phyloP scores from a whole-genome alignment of 2,329 filamentous ascomycete species.

The Aotearoamyces nothofagi region DNA sequence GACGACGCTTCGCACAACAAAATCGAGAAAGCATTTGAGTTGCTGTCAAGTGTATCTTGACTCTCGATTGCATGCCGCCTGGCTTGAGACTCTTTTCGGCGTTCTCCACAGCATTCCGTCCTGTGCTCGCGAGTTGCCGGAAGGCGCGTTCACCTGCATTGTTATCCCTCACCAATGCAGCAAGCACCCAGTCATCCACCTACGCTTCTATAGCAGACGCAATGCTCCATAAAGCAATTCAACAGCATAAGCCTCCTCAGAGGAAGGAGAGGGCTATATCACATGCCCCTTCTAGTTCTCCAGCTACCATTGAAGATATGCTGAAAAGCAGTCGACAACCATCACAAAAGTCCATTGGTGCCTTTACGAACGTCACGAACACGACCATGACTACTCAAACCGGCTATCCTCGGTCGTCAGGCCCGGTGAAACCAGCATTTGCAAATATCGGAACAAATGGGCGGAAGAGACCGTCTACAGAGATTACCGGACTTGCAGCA shows the following conservation, averaged over 20 bases:
- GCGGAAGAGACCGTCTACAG: constrained; percentile 6
- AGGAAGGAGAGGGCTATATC: constrained; percentile 14
- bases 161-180: constrained; percentile 9
- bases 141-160: constrained; percentile 10
- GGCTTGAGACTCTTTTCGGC: constrained; percentile 12
- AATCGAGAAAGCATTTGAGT: too few relatives aligned
- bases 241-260: constrained; percentile 8
- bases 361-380: constrained; percentile 17
- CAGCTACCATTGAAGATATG: constrained; percentile 32
- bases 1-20: too few relatives aligned
- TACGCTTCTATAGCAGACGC: constrained; percentile 18
- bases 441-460: neutral
- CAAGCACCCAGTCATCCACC: constrained; percentile 2
- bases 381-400: neutral
- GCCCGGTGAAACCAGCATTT: neutral
- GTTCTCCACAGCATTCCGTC: constrained; percentile 12
- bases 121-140: constrained; percentile 15
- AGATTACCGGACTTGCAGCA: constrained; percentile 26
- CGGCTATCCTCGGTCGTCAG: neutral
- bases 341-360: constrained; percentile 18
- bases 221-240: constrained; percentile 19
- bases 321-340: constrained; percentile 29
- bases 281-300: constrained; percentile 42
- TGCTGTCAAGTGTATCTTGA: too few relatives aligned
- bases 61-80: constrained; percentile 18